A percentile compares a stretch with the other conserved stretches of the same genome.
Conservation (phyloP, 192 early-diverging fungal genomes). For the Endogone sp. region DNA sequence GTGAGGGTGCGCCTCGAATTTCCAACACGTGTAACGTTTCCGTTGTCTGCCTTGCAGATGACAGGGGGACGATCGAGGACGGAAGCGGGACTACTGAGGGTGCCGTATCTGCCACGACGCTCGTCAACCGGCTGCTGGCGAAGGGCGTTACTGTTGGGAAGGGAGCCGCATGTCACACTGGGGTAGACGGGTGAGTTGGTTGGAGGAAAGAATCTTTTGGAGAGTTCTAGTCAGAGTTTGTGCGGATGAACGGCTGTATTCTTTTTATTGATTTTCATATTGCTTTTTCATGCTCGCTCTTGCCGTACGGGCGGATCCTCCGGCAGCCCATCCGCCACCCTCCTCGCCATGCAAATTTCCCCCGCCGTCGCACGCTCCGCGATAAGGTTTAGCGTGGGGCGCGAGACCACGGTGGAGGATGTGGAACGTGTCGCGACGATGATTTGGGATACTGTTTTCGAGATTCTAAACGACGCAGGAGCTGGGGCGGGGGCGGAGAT, state of each 20-base stretch:
- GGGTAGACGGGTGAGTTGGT: neutral
- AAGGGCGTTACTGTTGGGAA: neutral
- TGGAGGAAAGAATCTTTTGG: no score
- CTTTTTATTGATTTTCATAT: no score
- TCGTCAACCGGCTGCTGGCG: neutral
- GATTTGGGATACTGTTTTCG: neutral
- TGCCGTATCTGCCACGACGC: neutral
- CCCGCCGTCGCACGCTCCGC: neutral
- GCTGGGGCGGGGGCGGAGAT: no score
- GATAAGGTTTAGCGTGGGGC: neutral
- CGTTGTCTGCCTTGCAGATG: neutral
- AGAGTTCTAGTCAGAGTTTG: no score
- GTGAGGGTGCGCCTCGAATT: neutral
- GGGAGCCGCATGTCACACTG: slow-evolving; percentile 1
- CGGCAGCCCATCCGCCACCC: neutral
- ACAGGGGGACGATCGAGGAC: no score
- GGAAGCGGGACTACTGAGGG: neutral
- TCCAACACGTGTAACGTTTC: neutral
- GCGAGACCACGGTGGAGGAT: neutral
- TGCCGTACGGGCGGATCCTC: neutral
- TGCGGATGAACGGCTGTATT: no score
- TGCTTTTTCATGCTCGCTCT: no score
- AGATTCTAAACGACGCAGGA: neutral
- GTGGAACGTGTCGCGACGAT: neutral
- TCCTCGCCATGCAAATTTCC: neutral